These are phyloP conservation scores for Pseudogymnoascus sp. DNA, from an alignment of 2,329 filamentous ascomycete species.

Conservation along the genomic window DNA sequence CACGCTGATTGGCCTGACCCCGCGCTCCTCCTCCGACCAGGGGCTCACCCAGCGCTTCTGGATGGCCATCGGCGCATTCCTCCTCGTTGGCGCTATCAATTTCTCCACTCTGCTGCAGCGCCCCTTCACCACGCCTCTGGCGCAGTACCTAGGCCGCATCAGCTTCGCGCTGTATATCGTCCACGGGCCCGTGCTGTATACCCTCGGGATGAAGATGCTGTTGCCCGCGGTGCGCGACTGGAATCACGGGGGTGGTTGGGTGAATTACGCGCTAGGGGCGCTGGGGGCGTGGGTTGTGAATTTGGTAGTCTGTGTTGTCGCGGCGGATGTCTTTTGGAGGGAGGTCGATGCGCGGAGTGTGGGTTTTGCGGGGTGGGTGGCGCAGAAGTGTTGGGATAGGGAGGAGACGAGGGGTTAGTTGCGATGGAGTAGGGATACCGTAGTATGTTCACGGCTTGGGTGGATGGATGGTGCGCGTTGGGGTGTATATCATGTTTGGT, in stretches of 20 bases:
- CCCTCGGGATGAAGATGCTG: constrained; percentile 37
- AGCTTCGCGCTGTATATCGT: constrained; percentile 59
- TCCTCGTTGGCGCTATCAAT: constrained; percentile 27
- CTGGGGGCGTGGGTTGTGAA: constrained; percentile 34
- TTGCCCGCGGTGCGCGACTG: constrained; percentile 24
- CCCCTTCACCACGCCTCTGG: constrained; percentile 41
- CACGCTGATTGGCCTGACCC: neutral
- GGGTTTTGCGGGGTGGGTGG: constrained; percentile 44
- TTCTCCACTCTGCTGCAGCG: constrained; percentile 27
- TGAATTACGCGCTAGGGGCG: constrained; percentile 29
- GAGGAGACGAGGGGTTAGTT: neutral
- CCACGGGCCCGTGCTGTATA: constrained; percentile 56
- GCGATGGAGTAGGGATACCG: neutral
- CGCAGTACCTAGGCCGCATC: constrained; percentile 56
- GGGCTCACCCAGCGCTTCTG: constrained; percentile 16
- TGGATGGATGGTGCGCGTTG: neutral
- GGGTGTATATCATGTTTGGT: constrained; percentile 1
- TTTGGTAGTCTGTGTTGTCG: constrained; percentile 42
- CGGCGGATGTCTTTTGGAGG: constrained; percentile 55
- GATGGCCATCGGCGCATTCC: constrained; percentile 17
- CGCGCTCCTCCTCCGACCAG: neutral
- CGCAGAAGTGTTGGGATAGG: constrained; percentile 24
- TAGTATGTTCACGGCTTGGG: neutral
- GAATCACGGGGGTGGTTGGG: constrained; percentile 19
- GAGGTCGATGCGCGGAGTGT: constrained; percentile 47